Base-by-base conservation (phyloP, 2,329 filamentous ascomycete genomes). In the Colletotrichum australisinense region DNA sequence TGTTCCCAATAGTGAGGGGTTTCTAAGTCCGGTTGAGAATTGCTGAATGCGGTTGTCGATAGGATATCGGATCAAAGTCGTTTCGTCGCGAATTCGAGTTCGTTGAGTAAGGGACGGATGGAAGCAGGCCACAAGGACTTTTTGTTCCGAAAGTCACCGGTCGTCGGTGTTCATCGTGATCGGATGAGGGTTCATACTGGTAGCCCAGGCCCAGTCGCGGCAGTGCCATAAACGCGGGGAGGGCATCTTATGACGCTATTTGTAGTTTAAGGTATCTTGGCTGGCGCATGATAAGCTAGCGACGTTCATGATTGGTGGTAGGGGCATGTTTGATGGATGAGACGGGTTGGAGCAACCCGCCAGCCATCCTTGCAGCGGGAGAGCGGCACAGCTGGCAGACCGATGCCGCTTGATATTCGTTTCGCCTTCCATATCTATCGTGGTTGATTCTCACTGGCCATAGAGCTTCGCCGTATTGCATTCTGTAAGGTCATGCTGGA, bases 351-450 rank as follows among this genome's bases (percentile, higher is more conserved):
- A 62, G n/a, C 7, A 60, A 16, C 24, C 26, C 56, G 26, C 14
- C 55, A 26, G 16, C 16, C 32, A 73, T 65, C 70, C 70, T 60
- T 73, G 70, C 46, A 63, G 35, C 58, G 57, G 69, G 35, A n/a
- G 8, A 59, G 42, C 22, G 49, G 56, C 26, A 60, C 56, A 24
- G 30, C 7, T 49, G 4, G 19, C 14, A 53, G 42, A 22, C 42
- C 60, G 60, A 35, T 63, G 28, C 28, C 60, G 42, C 60, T 52
- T 24, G 28, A 28, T 24, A n/a, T 52, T n/a, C 4, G 24, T 16
- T 52, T 52, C 14, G 42, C 28, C 9, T n/a, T 32, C 12, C 9
- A 32, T 35, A 12, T 35, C 32, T 26, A 28, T 19, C 49, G 42
- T 14, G 14, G 28, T 55, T 55, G 52, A 14, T 28, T 55, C 22